Percentiles rank a stretch among this genome's conserved stretches.
Evolutionary conservation across 2,329 filamentous ascomycete species (phyloP).

Genomic region (Colletotrichum scovillei): DNA sequence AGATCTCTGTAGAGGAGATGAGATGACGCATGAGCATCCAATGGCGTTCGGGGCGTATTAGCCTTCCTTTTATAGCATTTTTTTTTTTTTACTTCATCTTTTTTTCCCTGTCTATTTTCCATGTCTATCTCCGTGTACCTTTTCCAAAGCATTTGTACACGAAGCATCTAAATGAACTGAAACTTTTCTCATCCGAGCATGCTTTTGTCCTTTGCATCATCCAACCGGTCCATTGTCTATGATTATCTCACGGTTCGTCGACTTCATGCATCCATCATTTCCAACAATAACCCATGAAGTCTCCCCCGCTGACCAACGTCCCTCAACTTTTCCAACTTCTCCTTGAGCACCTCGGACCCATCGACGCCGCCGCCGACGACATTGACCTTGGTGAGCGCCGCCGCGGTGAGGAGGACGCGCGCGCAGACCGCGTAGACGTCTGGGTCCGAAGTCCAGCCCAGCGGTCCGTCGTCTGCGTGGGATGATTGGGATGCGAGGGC

Average conservation of each 20-base stretch:
- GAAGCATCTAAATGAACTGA: not conserved
- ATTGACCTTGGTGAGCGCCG: constrained; percentile 42
- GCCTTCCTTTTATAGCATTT: constrained; percentile 4
- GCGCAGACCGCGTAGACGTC: constrained; percentile 73
- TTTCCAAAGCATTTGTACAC: constrained; percentile 12
- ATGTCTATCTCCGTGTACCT: not conserved
- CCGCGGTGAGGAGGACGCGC: constrained; percentile 55
- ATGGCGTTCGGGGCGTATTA: constrained; percentile 28
- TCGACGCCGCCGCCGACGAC: not conserved
- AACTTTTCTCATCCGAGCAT: not conserved
- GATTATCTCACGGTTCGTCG: too few relatives aligned
- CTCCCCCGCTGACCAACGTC: constrained; percentile 18
- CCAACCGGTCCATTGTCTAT: too few relatives aligned
- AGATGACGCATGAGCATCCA: constrained; percentile 12
- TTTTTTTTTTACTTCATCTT: not conserved
- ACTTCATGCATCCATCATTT: constrained; percentile 20
- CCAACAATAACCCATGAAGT: constrained; percentile 35
- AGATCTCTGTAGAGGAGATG: not conserved
- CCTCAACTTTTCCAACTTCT: constrained; percentile 21
- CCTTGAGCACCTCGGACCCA: not conserved
- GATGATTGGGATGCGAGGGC: constrained; percentile 37
- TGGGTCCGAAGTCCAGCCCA: constrained; percentile 79
- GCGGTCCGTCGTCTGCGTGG: constrained; percentile 65
- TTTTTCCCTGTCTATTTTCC: not conserved
- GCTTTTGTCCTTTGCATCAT: not conserved